Base-by-base conservation (phyloP, 768 basidiomycete genomes). In the Pleurotus tuber-regium region DNA sequence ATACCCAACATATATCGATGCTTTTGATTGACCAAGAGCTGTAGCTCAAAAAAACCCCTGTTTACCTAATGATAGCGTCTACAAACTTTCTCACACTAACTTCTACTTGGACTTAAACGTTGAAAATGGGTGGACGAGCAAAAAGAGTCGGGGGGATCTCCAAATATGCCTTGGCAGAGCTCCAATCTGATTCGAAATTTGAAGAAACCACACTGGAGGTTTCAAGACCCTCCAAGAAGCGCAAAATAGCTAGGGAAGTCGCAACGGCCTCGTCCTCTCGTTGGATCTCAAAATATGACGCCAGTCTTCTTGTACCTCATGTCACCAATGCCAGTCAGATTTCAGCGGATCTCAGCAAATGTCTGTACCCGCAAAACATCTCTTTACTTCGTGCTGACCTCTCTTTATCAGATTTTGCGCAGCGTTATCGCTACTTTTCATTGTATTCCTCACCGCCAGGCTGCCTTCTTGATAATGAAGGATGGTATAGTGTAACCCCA, bases 401-500 rank as follows among this genome's bases (percentile, higher is more conserved):
- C 19, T 14, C 11, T 56, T 47, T 35, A 39, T 54, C 9, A 98
- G 95, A 98, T 65, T 98, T 89, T 62, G 78, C 78, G 4, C 96
- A 98, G 65, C 77, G 96, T 26, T 76, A 81, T 49, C 82, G 92
- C 1, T 85, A 82, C 57, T 93, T 98, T 65, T 88, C 88, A 0
- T 69, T 82, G 25, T 94, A 92, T 59, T 79, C 84, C 21, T 67
- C 83, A 14, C 66, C 67, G 9, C 74, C 77, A 0, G 93, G 94
- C 0, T 92, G 93, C 63, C 74, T 97, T 2, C 72, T 98, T 9
- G 97, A 98, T 57, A 83, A 89, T 57, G 92, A 96, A 65, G 96
- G 96, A n/a, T 98, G 95, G 96, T 98, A 89, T 69, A 93, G 89
- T 55, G 87, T 98, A 53, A 99, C 97, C 0, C 96, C 97, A 0